These are phyloP conservation scores for Sclerotinia borealis DNA, from an alignment of 2,329 filamentous ascomycete species.

Conservation along the genomic window DNA sequence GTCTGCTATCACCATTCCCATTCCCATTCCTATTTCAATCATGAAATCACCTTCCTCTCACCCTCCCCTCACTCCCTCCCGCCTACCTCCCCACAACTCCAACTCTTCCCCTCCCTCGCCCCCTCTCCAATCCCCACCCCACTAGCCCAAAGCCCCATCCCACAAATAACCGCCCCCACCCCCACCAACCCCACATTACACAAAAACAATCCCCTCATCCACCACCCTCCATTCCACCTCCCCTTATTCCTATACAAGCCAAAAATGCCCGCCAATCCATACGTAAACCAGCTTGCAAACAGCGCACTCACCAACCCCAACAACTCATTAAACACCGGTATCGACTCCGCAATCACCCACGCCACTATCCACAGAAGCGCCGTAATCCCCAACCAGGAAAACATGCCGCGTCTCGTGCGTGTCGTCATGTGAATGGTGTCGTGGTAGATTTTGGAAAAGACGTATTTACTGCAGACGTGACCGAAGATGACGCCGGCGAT, in stretches of 20 bases:
- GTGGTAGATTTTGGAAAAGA: slow-evolving; percentile 56
- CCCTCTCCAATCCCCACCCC: slow-evolving; percentile 1
- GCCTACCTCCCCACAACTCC: neutral
- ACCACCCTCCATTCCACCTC: slow-evolving; percentile 26
- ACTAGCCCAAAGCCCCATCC: slow-evolving; percentile 15
- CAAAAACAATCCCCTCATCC: neutral
- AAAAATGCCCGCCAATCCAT: slow-evolving; percentile 41
- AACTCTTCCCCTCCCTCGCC: neutral
- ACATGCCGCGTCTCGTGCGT: slow-evolving; percentile 45
- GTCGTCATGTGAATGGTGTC: slow-evolving; percentile 35
- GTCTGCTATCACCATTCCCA: no score
- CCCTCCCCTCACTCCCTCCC: no score
- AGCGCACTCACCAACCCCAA: slow-evolving; percentile 54
- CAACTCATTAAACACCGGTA: slow-evolving; percentile 62
- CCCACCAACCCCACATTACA: slow-evolving; percentile 12
- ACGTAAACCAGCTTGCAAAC: slow-evolving; percentile 52
- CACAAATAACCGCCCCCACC: slow-evolving; percentile 13
- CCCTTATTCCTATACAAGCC: slow-evolving; percentile 44
- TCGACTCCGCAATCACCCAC: slow-evolving; percentile 61
- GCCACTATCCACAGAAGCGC: slow-evolving; percentile 51
- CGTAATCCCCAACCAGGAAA: slow-evolving; percentile 54
- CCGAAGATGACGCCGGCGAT: slow-evolving; percentile 67
- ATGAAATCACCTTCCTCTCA: neutral
- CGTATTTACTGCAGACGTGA: slow-evolving; percentile 60
- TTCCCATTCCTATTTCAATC: neutral